Evolutionary conservation across 257 asterid species (phyloP).

Genomic region (Thymus mandschuricus): DNA sequence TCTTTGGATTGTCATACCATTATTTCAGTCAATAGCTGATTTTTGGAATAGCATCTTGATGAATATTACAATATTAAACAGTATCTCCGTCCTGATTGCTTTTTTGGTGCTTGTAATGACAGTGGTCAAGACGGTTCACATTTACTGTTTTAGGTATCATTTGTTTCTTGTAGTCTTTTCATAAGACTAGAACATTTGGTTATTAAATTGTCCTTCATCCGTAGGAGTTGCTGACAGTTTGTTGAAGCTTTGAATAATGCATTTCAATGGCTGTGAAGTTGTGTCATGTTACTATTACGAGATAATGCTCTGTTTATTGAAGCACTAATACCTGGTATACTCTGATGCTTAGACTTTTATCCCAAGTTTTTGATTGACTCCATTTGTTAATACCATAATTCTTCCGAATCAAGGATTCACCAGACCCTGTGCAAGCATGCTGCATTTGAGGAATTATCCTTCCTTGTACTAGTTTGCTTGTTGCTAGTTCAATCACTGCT

Average conservation of each 20-base stretch:
- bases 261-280: background rate
- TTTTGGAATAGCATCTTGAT: background rate
- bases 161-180: background rate
- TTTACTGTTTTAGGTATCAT: conserved; percentile 2
- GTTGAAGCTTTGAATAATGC: conserved; percentile 3
- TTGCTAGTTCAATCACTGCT: background rate
- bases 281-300: background rate
- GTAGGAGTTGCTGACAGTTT: background rate
- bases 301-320: background rate
- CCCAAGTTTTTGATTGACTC: background rate
- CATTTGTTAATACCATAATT: background rate
- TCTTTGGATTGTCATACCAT: background rate
- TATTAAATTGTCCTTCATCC: background rate
- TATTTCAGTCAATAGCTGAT: no score
- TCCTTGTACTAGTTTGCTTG: background rate
- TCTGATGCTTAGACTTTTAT: background rate
- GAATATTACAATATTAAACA: background rate
- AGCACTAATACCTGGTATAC: background rate
- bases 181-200: background rate
- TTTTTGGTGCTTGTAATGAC: conserved; percentile 16
- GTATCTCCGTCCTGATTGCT: background rate
- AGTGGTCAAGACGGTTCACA: background rate
- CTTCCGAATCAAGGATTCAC: background rate
- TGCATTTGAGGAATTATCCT: background rate
- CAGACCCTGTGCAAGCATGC: background rate